Percentiles rank a stretch among this genome's conserved stretches.
Conservation (phyloP, 75 land plant genomes). For the Pinus albicaulis region DNA sequence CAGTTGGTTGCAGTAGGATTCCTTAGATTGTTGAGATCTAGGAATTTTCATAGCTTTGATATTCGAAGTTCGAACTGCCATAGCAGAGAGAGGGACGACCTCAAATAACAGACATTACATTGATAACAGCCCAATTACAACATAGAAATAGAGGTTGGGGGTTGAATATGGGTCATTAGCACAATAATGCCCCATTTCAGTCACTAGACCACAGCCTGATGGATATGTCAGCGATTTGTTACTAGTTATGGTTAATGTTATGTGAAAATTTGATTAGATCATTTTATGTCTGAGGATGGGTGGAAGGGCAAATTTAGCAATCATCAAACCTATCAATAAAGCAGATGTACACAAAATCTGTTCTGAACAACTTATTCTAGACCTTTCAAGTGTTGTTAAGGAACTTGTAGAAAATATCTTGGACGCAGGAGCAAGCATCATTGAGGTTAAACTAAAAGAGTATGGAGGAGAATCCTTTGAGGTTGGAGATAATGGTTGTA, state of each 20-base stretch:
- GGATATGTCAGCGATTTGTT: too few relatives aligned
- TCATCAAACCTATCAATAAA: constrained; percentile 75
- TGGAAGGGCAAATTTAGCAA: constrained; percentile 12
- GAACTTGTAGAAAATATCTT: constrained; percentile 97
- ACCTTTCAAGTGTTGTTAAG: constrained; percentile 90
- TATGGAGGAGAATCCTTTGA: constrained; percentile 75
- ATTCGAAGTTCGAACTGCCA: too few relatives aligned
- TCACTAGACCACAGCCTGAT: too few relatives aligned
- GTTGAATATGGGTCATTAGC: too few relatives aligned
- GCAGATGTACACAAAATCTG: constrained; percentile 80
- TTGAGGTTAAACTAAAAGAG: constrained; percentile 81
- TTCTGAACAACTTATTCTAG: constrained; percentile 90
- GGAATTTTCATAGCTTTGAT: too few relatives aligned
- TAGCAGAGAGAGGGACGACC: too few relatives aligned
- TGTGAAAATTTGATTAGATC: not conserved
- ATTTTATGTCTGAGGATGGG: constrained; percentile 5
- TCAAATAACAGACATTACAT: too few relatives aligned
- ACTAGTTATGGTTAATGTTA: not conserved
- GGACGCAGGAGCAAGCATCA: constrained; percentile 90
- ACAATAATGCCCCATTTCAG: too few relatives aligned
- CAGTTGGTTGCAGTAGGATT: too few relatives aligned
- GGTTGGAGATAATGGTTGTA: constrained; percentile 90
- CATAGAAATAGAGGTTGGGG: too few relatives aligned
- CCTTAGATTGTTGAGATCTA: too few relatives aligned
- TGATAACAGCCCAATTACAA: too few relatives aligned